phyloP scores from a whole-genome alignment of 1,284 basidiomycete genomes.

The Anthracocystis setariae region DNA sequence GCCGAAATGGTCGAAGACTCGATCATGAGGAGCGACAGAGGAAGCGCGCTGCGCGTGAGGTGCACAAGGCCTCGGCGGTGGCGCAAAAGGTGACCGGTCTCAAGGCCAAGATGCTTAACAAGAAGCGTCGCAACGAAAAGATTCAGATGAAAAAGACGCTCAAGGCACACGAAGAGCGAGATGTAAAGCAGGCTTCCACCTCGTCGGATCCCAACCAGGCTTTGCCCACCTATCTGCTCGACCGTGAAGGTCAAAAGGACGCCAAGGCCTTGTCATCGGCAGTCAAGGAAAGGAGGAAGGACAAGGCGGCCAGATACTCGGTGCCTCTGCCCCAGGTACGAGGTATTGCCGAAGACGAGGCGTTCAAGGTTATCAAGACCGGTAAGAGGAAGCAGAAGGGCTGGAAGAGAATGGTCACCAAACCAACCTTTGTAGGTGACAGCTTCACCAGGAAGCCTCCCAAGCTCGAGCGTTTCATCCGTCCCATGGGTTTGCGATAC shows the following conservation, averaged over 20 bases:
- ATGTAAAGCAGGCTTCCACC: slow-evolving; percentile 75
- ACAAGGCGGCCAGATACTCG: slow-evolving; percentile 97
- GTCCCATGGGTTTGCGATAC: slow-evolving; percentile 95
- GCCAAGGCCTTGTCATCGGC: slow-evolving; percentile 97
- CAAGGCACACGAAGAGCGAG: slow-evolving; percentile 97
- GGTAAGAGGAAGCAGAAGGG: slow-evolving; percentile 96
- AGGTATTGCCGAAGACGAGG: slow-evolving; percentile 98
- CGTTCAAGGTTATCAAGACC: slow-evolving; percentile 99
- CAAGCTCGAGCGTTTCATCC: slow-evolving; percentile 97
- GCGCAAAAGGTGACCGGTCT: slow-evolving; percentile 96
- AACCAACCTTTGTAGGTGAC: slow-evolving; percentile 98
- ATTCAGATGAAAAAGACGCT: slow-evolving; percentile 99
- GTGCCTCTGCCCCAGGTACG: slow-evolving; percentile 96
- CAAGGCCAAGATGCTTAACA: slow-evolving; percentile 97
- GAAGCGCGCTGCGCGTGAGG: slow-evolving; percentile 89
- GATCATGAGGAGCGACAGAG: slow-evolving; percentile 72
- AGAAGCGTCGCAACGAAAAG: slow-evolving; percentile 94
- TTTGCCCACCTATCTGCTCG: slow-evolving; percentile 83
- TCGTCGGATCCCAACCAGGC: slow-evolving; percentile 64
- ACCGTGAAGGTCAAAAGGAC: slow-evolving; percentile 95
- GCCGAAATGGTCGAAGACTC: slow-evolving; percentile 64
- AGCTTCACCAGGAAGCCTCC: slow-evolving; percentile 98
- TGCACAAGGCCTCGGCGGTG: slow-evolving; percentile 84
- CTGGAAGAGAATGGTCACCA: slow-evolving; percentile 99
- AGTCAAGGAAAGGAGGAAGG: slow-evolving; percentile 98